Evolutionary conservation across 2,329 filamentous ascomycete genomes (phyloP).

Genomic region (Plectosphaerella plurivora): DNA sequence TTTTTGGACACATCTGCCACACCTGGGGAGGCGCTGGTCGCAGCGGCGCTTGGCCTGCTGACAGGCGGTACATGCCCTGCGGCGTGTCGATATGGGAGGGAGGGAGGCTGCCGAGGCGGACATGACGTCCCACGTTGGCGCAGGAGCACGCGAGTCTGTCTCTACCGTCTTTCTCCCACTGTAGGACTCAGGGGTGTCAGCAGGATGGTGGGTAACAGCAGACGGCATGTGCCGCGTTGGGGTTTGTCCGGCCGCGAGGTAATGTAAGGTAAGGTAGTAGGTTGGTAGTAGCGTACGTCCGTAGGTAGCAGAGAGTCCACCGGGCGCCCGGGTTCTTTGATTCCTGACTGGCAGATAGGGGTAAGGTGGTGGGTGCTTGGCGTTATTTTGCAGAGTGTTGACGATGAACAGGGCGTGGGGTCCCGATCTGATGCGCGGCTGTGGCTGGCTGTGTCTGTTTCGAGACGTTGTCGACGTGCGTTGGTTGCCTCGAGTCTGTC

Average conservation of each 20-base stretch:
- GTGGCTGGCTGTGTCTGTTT: neutral
- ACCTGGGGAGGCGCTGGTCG: constrained; percentile 25
- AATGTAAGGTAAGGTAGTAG: neutral
- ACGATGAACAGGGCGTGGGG: neutral
- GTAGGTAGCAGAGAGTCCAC: neutral
- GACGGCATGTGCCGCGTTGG: neutral
- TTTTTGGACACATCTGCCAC: constrained; percentile 24
- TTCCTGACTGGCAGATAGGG: neutral
- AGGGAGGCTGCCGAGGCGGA: constrained; percentile 10
- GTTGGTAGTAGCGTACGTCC: neutral
- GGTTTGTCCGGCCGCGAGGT: neutral
- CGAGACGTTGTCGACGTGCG: neutral
- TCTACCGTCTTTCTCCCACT: neutral
- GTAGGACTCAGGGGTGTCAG: neutral
- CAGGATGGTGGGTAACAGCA: neutral
- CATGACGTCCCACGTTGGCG: constrained; percentile 7
- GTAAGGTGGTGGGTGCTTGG: no score
- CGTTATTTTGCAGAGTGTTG: neutral
- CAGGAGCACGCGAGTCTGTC: neutral
- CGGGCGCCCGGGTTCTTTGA: neutral
- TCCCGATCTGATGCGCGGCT: neutral
- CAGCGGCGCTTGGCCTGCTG: constrained; percentile 31
- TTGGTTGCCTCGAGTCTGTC: neutral
- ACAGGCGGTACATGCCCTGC: constrained; percentile 29
- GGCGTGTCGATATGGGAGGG: constrained; percentile 13